A percentile compares a stretch with the other conserved stretches of the same genome.
Evolutionary conservation across 1,139 yeast species (phyloP).

Genomic region (Candida glucosophila): DNA sequence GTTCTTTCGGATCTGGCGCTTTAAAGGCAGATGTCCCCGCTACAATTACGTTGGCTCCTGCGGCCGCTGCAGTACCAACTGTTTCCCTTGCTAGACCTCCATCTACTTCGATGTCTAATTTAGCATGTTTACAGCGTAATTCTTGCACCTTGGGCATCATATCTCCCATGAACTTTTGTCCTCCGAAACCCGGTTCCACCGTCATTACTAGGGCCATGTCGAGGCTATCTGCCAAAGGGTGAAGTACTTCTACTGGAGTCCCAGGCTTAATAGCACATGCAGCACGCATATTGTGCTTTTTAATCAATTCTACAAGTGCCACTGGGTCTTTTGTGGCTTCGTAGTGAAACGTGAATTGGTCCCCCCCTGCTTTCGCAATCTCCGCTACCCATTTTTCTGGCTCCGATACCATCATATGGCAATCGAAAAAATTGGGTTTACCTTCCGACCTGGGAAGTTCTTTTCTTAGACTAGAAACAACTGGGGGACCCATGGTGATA

Average conservation of each 20-base stretch:
- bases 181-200: conserved; percentile 98
- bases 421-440: conserved; percentile 72
- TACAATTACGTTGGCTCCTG: conserved; percentile 96
- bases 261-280: conserved; percentile 95
- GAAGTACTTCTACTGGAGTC: conserved; percentile 79
- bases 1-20: conserved; percentile 68
- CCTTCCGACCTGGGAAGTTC: conserved; percentile 53
- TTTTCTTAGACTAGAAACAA: conserved; percentile 70
- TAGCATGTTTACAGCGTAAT: conserved; percentile 66
- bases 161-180: conserved; percentile 89
- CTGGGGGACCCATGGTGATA: conserved; percentile 87
- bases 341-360: conserved; percentile 91
- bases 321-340: conserved; percentile 84
- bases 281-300: conserved; percentile 77
- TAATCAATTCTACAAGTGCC: conserved; percentile 67
- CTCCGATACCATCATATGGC: conserved; percentile 97
- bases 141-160: conserved; percentile 94
- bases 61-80: conserved; percentile 75
- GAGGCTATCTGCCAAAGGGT: conserved; percentile 64
- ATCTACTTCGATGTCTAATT: conserved; percentile 86
- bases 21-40: conserved; percentile 94
- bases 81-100: conserved; percentile 92
- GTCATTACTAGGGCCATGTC: conserved; percentile 97
- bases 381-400: conserved; percentile 95
- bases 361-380: conserved; percentile 92